These are phyloP conservation scores for Fusarium nisikadoi DNA, from an alignment of 2,329 filamentous ascomycete species.

Conservation along the genomic window DNA sequence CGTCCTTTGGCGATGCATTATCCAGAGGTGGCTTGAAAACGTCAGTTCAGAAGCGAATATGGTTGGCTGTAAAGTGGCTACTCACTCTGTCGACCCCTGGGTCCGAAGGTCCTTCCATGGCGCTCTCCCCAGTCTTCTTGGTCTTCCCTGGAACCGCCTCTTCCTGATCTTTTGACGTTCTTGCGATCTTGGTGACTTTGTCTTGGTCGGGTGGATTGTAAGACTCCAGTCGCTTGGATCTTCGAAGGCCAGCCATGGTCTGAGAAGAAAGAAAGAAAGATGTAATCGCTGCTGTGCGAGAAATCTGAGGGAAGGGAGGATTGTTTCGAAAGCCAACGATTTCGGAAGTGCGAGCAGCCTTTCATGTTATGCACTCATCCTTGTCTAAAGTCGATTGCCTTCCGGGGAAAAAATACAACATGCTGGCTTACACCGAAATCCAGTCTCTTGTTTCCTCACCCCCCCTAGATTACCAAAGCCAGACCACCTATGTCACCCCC, in stretches of 20 bases:
- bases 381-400: neutral
- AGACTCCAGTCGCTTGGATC: neutral
- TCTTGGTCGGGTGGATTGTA: neutral
- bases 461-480: neutral
- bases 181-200: neutral
- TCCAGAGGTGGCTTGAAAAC: neutral
- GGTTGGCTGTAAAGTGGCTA: neutral
- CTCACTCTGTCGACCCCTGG: neutral
- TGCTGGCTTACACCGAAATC: neutral
- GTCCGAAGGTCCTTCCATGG: neutral
- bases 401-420: neutral
- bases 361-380: neutral
- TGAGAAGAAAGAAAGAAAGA: neutral
- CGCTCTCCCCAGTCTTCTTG: fast-evolving
- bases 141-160: fast-evolving
- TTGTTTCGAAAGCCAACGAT: no score
- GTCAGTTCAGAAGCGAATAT: neutral
- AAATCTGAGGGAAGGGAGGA: neutral
- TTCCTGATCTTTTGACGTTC: neutral
- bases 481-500: neutral
- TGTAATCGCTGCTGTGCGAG: fast-evolving
- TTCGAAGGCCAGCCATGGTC: neutral
- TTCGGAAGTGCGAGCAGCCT: neutral
- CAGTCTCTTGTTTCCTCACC: neutral
- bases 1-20: neutral